phyloP scores from a whole-genome alignment of 2,329 filamentous ascomycete species.

The Chalara sp. region DNA sequence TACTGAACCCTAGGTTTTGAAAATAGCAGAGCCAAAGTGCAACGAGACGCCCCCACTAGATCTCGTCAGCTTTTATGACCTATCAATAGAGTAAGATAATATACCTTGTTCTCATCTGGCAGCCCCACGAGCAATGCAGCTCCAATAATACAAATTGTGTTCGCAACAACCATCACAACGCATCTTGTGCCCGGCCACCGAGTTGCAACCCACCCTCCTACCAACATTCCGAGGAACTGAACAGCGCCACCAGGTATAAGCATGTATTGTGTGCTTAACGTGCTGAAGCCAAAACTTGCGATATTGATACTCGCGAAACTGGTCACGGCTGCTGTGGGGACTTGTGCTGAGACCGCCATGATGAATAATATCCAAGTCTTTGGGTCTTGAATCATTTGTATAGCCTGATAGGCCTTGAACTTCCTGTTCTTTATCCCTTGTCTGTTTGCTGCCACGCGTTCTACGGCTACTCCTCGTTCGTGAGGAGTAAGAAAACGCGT shows the following conservation, averaged over 20 bases:
- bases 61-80: neutral
- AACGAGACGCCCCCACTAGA: constrained; percentile 47
- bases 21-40: constrained; percentile 51
- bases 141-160: constrained; percentile 47
- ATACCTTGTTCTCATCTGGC: constrained; percentile 37
- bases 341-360: constrained; percentile 42
- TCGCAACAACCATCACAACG: constrained; percentile 48
- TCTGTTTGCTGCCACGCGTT: constrained; percentile 42
- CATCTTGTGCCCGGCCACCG: constrained; percentile 45
- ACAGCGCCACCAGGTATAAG: constrained; percentile 54
- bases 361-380: constrained; percentile 55
- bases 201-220: constrained; percentile 44
- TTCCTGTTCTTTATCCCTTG: constrained; percentile 48
- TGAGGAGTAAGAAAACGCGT: constrained; percentile 52
- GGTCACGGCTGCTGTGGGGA: constrained; percentile 50
- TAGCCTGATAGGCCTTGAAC: constrained; percentile 39
- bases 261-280: constrained; percentile 47
- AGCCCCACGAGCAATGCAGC: constrained; percentile 44
- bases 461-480: constrained; percentile 48
- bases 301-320: constrained; percentile 32
- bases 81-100: too few species aligned
- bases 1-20: constrained; percentile 45
- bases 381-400: constrained; percentile 42
- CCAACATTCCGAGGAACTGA: constrained; percentile 45
- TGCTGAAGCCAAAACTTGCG: constrained; percentile 28